Evolutionary conservation across 306 rosid genomes (phyloP).

Genomic region (Sechiopsis laciniata): DNA sequence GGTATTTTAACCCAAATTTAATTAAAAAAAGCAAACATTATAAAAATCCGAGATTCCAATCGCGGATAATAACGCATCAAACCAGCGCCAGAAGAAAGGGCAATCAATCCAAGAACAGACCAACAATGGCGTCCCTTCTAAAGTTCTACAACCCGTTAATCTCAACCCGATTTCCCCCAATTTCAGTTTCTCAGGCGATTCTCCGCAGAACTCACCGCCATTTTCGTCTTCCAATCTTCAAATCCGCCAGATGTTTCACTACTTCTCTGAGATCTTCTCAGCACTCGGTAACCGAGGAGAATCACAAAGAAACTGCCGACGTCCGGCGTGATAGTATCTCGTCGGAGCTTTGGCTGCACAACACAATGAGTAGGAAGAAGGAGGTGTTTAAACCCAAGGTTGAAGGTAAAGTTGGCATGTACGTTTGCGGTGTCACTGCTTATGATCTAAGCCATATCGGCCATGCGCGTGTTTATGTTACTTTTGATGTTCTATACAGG

Average conservation of each 20-base stretch:
- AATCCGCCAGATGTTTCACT: slow-evolving; percentile 26
- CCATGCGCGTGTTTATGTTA: slow-evolving; percentile 92
- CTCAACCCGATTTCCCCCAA: slow-evolving; percentile 19
- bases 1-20: too few species aligned
- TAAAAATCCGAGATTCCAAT: background rate
- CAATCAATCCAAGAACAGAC: background rate
- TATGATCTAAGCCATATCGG: slow-evolving; percentile 96
- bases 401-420: slow-evolving; percentile 79
- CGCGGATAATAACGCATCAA: slow-evolving; percentile 19
- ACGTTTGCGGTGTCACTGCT: slow-evolving; percentile 94
- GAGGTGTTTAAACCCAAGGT: slow-evolving; percentile 63
- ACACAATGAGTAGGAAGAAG: slow-evolving; percentile 71
- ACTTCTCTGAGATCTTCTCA: slow-evolving; percentile 36
- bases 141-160: slow-evolving; percentile 51
- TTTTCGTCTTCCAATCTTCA: slow-evolving; percentile 26
- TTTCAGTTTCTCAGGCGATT: slow-evolving; percentile 31
- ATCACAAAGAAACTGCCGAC: slow-evolving; percentile 21
- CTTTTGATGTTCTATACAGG: slow-evolving; percentile 91
- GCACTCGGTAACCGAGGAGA: slow-evolving; percentile 29
- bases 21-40: too few species aligned
- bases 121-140: slow-evolving; percentile 56
- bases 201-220: slow-evolving; percentile 23
- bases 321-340: slow-evolving; percentile 17
- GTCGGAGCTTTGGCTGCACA: slow-evolving; percentile 65
- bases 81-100: slow-evolving; percentile 16